These are phyloP conservation scores for Cyberlindnera lachancei DNA, from an alignment of 805 yeast genomes.

Conservation along the genomic window DNA sequence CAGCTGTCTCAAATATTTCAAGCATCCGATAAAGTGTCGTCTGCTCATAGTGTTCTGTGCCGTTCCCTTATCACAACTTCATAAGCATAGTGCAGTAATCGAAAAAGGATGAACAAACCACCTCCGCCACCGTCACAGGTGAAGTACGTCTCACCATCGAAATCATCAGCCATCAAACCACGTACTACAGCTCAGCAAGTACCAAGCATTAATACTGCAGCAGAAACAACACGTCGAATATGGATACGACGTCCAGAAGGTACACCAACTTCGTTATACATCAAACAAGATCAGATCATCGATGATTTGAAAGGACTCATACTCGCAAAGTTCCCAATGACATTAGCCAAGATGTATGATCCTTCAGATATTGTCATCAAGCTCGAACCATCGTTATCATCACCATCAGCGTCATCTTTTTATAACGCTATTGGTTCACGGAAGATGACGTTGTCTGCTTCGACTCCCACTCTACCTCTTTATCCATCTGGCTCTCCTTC, in stretches of 20 bases:
- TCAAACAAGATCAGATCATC: slow-evolving; percentile 55
- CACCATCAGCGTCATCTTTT: slow-evolving; percentile 2
- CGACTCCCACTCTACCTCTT: neutral
- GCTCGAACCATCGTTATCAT: slow-evolving; percentile 9
- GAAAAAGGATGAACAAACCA: no score
- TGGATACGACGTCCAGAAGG: slow-evolving; percentile 48
- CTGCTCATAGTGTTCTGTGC: no score
- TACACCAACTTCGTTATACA: slow-evolving; percentile 63
- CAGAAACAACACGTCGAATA: slow-evolving; percentile 30
- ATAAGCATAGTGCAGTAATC: no score
- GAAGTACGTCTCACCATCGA: slow-evolving; percentile 12
- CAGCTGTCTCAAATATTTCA: no score
- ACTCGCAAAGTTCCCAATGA: slow-evolving; percentile 57
- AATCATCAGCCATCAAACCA: slow-evolving; percentile 2
- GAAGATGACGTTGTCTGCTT: no score
- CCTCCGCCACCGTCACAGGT: no score
- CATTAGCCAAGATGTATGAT: slow-evolving; percentile 53
- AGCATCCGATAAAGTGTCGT: no score
- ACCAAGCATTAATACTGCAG: slow-evolving; percentile 9
- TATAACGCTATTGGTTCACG: no score
- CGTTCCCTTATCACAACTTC: no score
- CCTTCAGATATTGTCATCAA: slow-evolving; percentile 54
- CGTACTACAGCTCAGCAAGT: slow-evolving; percentile 6
- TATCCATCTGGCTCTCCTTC: slow-evolving; percentile 2
- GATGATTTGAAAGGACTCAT: slow-evolving; percentile 76